Evolutionary conservation across 257 asterid genomes (phyloP), one percentile per base, ranked within the genome.

Genomic region (Craterostigma plantagineum): DNA sequence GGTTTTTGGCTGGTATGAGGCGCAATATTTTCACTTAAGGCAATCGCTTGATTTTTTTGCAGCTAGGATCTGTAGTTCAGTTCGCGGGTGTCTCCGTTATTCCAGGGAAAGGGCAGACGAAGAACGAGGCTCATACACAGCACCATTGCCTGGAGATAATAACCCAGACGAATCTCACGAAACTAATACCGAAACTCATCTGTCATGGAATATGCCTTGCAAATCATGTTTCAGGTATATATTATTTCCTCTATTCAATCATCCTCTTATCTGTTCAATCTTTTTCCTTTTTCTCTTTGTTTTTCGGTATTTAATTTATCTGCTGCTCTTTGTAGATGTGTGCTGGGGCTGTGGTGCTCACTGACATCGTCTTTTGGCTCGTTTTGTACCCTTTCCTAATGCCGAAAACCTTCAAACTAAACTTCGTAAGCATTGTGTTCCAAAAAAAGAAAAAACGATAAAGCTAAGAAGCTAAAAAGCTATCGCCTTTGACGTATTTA

Each of bases 321-420:
- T 13, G 51, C 39, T 53, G 42, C 9, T 45, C 49, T 49, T 53
- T 34, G 38, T 58, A 86, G 97, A 63, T 66, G 17, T 71, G 80
- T 56, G 84, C 79, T 48, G 94, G 94, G 54, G 94, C 97, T 16
- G 91, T 81, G 18, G 64, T 62, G 51, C 91, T 86, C 40, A 86
- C 97, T 11, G 94, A 86, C 66, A 33, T 48, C 5, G 71, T 70
- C 42, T 70, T 59, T 34, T 70, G 97, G 97, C 56, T 77, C 54
- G 13, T 86, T 18, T 47, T 86, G 46, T 81, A 63, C 69, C 92
- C 96, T 1, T 69, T 74, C 41, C 70, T 63, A 46, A 45, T 66
- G 4, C 56, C 38, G 46, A 42, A 57, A 39, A 68, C 61, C 61
- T 56, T 61, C 59, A 42, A 40, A 56, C 53, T 86, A 48, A 12